Conservation (phyloP, 805 yeast species). For the Nakazawaea sp. region DNA sequence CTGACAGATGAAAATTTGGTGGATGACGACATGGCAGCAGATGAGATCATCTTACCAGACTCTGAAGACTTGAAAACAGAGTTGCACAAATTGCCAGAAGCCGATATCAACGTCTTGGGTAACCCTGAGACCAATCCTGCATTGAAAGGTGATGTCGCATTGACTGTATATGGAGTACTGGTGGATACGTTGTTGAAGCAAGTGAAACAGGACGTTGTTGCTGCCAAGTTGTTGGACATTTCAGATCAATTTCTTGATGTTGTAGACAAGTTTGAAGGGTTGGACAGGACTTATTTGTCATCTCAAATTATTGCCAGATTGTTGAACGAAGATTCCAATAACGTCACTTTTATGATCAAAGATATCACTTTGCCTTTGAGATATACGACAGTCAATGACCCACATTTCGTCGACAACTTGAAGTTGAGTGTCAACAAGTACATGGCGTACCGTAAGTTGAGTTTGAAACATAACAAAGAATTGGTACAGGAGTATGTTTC, state of each 20-base stretch:
- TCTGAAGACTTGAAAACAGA: conserved; percentile 52
- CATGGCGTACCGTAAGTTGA: conserved; percentile 45
- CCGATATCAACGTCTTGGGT: conserved; percentile 80
- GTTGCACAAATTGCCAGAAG: conserved; percentile 74
- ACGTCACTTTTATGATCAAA: conserved; percentile 32
- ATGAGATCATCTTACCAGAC: conserved; percentile 38
- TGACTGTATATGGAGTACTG: conserved; percentile 64
- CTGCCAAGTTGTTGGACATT: conserved; percentile 31
- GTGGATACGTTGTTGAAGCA: conserved; percentile 37
- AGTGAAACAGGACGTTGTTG: conserved; percentile 19
- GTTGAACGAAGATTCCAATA: conserved; percentile 31
- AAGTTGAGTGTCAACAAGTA: conserved; percentile 69
- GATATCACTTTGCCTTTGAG: conserved; percentile 69
- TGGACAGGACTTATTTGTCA: conserved; percentile 63
- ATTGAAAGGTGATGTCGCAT: conserved; percentile 63
- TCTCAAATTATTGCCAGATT: conserved; percentile 56
- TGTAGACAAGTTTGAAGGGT: conserved; percentile 62
- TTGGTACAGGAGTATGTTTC: conserved; percentile 26
- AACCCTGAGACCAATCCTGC: conserved; percentile 81
- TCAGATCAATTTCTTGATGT: conserved; percentile 39
- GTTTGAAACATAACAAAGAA: conserved; percentile 25
- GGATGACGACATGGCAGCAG: conserved; percentile 22
- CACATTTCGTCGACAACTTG: conserved; percentile 48
- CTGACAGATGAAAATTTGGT: conserved; percentile 29
- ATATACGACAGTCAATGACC: conserved; percentile 30